These are phyloP conservation scores for Diaporthe eres DNA, from an alignment of 2,329 filamentous ascomycete genomes.

Conservation along the genomic window DNA sequence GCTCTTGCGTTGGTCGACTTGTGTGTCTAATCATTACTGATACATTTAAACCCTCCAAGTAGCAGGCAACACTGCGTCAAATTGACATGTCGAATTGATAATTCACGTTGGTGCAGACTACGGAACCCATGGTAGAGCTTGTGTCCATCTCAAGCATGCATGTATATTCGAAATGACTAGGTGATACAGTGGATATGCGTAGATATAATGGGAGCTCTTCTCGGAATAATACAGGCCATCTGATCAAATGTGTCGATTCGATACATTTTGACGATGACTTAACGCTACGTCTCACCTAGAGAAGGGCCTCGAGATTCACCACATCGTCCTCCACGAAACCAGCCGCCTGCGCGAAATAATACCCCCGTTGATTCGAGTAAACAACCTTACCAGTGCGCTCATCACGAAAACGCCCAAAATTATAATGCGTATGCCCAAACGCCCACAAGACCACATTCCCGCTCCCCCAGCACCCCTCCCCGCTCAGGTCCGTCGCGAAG, in stretches of 20 bases:
- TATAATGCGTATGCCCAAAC: slow-evolving; percentile 65
- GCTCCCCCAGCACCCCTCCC: slow-evolving; percentile 53
- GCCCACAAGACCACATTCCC: slow-evolving; percentile 58
- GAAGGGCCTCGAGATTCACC: neutral
- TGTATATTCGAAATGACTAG: neutral
- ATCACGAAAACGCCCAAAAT: slow-evolving; percentile 55
- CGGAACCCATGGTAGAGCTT: no score
- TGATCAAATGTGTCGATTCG: no score
- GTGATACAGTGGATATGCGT: neutral
- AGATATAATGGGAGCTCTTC: neutral
- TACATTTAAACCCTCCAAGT: no score
- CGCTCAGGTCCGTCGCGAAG: slow-evolving; percentile 58
- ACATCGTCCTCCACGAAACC: slow-evolving; percentile 1
- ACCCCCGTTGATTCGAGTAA: slow-evolving; percentile 47
- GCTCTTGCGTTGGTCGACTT: no score
- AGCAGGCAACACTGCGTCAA: no score
- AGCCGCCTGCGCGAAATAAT: slow-evolving; percentile 40
- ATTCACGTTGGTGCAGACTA: no score
- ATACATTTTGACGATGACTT: no score
- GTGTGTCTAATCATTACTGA: no score
- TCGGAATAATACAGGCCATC: neutral
- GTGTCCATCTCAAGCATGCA: no score
- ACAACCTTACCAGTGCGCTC: slow-evolving; percentile 31
- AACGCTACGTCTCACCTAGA: neutral
- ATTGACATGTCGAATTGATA: no score